phyloP scores from a whole-genome alignment of 768 basidiomycete species.

The Russula sp. region DNA sequence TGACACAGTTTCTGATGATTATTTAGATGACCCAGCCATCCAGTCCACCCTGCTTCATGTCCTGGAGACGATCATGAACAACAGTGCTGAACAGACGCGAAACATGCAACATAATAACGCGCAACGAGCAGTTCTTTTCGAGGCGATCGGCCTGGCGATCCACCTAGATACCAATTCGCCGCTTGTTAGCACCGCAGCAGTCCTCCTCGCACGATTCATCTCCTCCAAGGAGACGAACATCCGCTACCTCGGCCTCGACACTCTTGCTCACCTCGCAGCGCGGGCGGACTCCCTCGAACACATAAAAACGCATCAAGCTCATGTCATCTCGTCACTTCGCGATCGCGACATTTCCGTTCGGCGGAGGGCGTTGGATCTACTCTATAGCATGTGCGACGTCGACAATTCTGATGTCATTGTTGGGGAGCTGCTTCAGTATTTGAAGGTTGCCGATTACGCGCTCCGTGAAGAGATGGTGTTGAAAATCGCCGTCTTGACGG shows the following conservation, averaged over 20 bases:
- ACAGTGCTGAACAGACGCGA: slow-evolving; percentile 82
- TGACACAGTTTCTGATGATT: background rate
- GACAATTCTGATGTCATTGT: slow-evolving; percentile 96
- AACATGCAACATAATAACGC: slow-evolving; percentile 99
- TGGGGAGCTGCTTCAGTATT: slow-evolving; percentile 89
- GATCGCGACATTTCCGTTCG: slow-evolving; percentile 98
- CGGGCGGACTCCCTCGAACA: slow-evolving; percentile 86
- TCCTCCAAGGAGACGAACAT: slow-evolving; percentile 98
- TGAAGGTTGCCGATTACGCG: slow-evolving; percentile 94
- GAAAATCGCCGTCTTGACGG: slow-evolving; percentile 98
- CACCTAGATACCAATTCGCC: slow-evolving; percentile 91
- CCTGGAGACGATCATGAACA: slow-evolving; percentile 86
- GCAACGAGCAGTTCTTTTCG: slow-evolving; percentile 96
- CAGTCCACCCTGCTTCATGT: slow-evolving; percentile 75
- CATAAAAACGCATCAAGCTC: slow-evolving; percentile 93
- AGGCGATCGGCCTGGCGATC: slow-evolving; percentile 94
- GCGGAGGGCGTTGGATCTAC: slow-evolving; percentile 86
- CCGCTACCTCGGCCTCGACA: slow-evolving; percentile 94
- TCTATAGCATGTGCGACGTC: slow-evolving; percentile 99
- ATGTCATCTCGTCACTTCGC: slow-evolving; percentile 89
- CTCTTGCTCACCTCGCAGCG: slow-evolving; percentile 97
- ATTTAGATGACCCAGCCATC: slow-evolving; percentile 77
- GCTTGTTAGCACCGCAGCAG: slow-evolving; percentile 82
- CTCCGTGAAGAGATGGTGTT: slow-evolving; percentile 98
- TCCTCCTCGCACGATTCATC: slow-evolving; percentile 92